These are phyloP conservation scores for Aspergillus uvarum DNA, from an alignment of 2,329 filamentous ascomycete genomes.

Conservation along the genomic window DNA sequence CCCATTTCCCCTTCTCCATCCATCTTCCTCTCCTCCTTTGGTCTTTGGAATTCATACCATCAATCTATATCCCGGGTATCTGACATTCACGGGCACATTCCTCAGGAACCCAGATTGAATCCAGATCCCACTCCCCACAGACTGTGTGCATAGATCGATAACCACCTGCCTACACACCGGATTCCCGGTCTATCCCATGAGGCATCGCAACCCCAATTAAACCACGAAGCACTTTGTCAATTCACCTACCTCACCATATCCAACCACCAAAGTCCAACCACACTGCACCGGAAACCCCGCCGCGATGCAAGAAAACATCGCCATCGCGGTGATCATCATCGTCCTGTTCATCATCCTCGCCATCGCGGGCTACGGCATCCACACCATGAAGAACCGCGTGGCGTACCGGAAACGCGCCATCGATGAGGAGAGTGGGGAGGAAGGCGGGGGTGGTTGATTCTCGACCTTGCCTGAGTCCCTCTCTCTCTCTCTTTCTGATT, in stretches of 20 bases:
- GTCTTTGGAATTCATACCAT: not conserved
- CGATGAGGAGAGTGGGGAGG: slow-evolving; percentile 35
- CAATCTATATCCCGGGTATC: not conserved
- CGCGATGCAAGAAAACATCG: slow-evolving; percentile 47
- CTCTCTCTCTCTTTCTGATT: too few relatives aligned
- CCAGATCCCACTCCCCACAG: not conserved
- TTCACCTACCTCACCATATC: not conserved
- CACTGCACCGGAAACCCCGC: not conserved
- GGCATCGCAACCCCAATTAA: not conserved
- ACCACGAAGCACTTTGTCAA: too few relatives aligned
- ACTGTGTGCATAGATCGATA: too few relatives aligned
- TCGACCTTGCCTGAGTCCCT: too few relatives aligned
- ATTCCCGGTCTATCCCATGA: too few relatives aligned
- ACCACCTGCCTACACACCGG: too few relatives aligned
- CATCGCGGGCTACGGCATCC: slow-evolving; percentile 41
- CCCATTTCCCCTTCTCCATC: not conserved
- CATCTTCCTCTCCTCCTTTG: not conserved
- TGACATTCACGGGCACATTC: too few relatives aligned
- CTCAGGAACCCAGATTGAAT: not conserved
- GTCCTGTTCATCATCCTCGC: slow-evolving; percentile 49
- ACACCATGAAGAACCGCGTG: slow-evolving; percentile 34
- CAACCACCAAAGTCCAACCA: not conserved
- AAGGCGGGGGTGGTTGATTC: slow-evolving; percentile 20
- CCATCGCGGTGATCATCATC: slow-evolving; percentile 53
- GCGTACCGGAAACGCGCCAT: slow-evolving; percentile 29